phyloP scores from a whole-genome alignment of 2,329 filamentous ascomycete genomes.

The Polytolypa hystricis region DNA sequence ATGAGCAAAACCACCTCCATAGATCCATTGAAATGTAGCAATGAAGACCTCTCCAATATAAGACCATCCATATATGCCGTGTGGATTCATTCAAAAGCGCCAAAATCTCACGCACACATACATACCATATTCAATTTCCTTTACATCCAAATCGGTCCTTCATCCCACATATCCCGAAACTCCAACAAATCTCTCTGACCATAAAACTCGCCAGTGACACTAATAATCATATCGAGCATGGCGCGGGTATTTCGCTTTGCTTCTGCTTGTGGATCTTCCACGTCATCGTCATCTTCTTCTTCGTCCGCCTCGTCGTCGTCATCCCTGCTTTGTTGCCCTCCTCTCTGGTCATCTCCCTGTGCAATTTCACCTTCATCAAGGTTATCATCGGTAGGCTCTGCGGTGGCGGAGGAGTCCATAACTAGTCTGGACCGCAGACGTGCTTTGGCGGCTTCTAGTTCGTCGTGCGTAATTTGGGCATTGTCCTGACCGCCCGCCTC shows the following conservation, averaged over 20 bases:
- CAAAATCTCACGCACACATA: no score
- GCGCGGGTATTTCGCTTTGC: conserved; percentile 35
- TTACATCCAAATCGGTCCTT: no score
- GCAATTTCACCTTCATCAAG: conserved; percentile 10
- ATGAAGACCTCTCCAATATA: no score
- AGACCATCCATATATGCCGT: no score
- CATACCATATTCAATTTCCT: no score
- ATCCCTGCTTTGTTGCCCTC: conserved; percentile 23
- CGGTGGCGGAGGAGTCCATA: conserved; percentile 18
- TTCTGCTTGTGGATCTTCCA: conserved; percentile 11
- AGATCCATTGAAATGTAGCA: no score
- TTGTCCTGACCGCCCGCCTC: conserved; percentile 9
- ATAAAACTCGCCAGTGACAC: conserved; percentile 76
- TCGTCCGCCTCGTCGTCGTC: conserved; percentile 30
- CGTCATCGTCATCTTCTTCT: conserved; percentile 16
- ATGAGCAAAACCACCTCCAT: no score
- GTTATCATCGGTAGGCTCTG: conserved; percentile 30
- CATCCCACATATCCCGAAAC: conserved; percentile 49
- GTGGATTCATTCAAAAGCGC: no score
- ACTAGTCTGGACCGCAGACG: conserved; percentile 33
- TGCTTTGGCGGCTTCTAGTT: conserved; percentile 41
- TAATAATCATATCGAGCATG: conserved; percentile 88
- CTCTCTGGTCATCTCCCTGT: neutral
- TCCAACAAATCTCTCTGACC: conserved; percentile 78
- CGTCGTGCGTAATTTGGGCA: conserved; percentile 11